Evolutionary conservation across 371 early-diverging fungal genomes (phyloP).

Genomic region (Mortierella sp.): DNA sequence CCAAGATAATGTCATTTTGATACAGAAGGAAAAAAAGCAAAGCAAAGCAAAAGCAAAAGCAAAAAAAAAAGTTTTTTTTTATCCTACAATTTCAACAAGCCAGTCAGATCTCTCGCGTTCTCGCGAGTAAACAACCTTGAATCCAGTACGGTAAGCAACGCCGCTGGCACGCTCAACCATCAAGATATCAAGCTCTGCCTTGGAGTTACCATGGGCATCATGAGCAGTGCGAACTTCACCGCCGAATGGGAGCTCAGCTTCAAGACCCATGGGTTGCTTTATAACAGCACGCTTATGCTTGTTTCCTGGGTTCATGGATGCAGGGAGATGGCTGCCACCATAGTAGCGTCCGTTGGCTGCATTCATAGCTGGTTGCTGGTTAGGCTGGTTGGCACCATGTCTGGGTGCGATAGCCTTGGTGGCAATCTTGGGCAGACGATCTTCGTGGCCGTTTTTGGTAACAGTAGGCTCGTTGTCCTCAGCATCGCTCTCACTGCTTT

Average conservation of each 20-base stretch:
- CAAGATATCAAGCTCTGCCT: slow-evolving; percentile 50
- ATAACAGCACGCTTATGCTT: slow-evolving; percentile 31
- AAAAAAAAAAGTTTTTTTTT: slow-evolving; percentile 1
- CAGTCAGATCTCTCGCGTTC: slow-evolving; percentile 50
- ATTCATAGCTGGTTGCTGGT: slow-evolving; percentile 17
- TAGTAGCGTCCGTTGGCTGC: slow-evolving; percentile 45
- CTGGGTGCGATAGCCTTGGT: slow-evolving; percentile 30
- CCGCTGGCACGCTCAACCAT: slow-evolving; percentile 54
- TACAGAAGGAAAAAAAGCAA: slow-evolving; percentile 3
- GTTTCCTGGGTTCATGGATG: slow-evolving; percentile 26
- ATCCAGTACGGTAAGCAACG: slow-evolving; percentile 50
- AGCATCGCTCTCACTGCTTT: slow-evolving; percentile 19
- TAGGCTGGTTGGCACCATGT: slow-evolving; percentile 5
- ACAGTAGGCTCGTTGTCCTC: slow-evolving; percentile 2
- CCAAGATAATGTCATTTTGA: background rate
- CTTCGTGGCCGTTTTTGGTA: slow-evolving; percentile 17
- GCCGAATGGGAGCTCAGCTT: slow-evolving; percentile 51
- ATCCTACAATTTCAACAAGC: slow-evolving; percentile 48
- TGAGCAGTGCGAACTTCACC: slow-evolving; percentile 44
- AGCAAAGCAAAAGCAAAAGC: background rate
- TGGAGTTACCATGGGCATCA: slow-evolving; percentile 41
- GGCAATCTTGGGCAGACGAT: slow-evolving; percentile 50
- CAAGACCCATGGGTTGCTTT: slow-evolving; percentile 40
- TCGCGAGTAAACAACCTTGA: slow-evolving; percentile 52
- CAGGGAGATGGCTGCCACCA: slow-evolving; percentile 55